Evolutionary conservation across 768 basidiomycete genomes (phyloP), one percentile per base, ranked within the genome.

Genomic region (Plicaturopsis crispa): DNA sequence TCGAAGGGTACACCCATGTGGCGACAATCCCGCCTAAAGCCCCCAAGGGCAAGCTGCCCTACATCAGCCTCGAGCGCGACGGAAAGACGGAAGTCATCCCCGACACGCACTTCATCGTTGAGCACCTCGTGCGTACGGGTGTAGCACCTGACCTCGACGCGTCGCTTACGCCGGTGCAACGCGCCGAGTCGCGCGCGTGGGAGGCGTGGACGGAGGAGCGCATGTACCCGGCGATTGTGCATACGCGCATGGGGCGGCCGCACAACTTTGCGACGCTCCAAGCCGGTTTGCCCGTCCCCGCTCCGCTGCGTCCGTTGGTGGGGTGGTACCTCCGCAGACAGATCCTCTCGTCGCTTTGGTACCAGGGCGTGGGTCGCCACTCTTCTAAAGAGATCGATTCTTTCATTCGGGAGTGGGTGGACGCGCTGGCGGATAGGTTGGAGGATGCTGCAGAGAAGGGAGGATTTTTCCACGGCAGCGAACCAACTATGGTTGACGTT

Each of bases 81-180:
- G 39, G 34, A 7, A 46, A 42, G 20, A 55, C 49, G 0, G 39
- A 48, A 34, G 47, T 42, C 2, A 12, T 59, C 3, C 24, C 59
- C 5, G 59, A 60, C 31, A 62, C 59, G 1, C 60, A 62, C 30
- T 60, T 62, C 45, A 58, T 60, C 41, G 49, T 60, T 19, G 44
- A 44, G 28, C 49, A 61, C 22, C 41, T 62, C n/a, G 45, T 60
- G 8, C 48, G 53, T 14, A 44, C 46, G 1, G 42, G 33, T 8
- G 40, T 62, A 8, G 17, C 50, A 37, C 40, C 46, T 18, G 58
- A 62, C 32, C 56, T 54, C 3, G 59, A 60, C 26, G 59, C 54
- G 0, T 44, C 43, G 5, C 31, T 60, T 42, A 53, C 60, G 4
- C 11, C 48, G 1, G 44, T 21, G 16, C 56, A 62, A 41, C 50